A percentile compares a stretch with the other conserved stretches of the same genome.
phyloP scores from a whole-genome alignment of 257 asterid genomes.

The Solanum piurae region DNA sequence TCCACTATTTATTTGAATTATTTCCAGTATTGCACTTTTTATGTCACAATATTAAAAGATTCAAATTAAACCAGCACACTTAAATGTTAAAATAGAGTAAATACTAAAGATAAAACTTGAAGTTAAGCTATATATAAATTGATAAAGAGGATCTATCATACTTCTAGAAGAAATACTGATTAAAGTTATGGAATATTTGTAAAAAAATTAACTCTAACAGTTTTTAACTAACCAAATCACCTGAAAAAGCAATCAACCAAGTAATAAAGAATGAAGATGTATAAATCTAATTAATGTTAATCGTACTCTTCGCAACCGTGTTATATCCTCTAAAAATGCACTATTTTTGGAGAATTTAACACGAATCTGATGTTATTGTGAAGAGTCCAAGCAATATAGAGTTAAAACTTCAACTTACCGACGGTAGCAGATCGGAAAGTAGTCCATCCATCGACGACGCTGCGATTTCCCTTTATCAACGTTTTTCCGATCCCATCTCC shows the following conservation, averaged over 20 bases:
- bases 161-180: neutral
- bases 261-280: neutral
- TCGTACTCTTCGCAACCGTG: too few relatives aligned
- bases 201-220: neutral
- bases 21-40: neutral
- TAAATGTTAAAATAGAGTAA: neutral
- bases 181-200: neutral
- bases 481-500: constrained; percentile 97
- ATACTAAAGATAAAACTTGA: neutral
- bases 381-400: neutral
- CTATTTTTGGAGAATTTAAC: neutral
- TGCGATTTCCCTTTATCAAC: constrained; percentile 72
- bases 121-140: neutral
- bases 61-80: neutral
- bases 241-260: neutral
- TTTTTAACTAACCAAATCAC: neutral
- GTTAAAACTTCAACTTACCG: constrained; percentile 32
- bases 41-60: neutral
- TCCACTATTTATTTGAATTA: neutral
- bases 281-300: neutral
- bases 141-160: neutral
- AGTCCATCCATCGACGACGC: constrained; percentile 90
- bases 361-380: neutral
- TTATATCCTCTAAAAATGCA: neutral
- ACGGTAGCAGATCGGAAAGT: constrained; percentile 89